A percentile compares a stretch with the other conserved stretches of the same genome.
These are phyloP conservation scores for Paxillus involutus DNA, from an alignment of 768 basidiomycete species.

Conservation along the genomic window DNA sequence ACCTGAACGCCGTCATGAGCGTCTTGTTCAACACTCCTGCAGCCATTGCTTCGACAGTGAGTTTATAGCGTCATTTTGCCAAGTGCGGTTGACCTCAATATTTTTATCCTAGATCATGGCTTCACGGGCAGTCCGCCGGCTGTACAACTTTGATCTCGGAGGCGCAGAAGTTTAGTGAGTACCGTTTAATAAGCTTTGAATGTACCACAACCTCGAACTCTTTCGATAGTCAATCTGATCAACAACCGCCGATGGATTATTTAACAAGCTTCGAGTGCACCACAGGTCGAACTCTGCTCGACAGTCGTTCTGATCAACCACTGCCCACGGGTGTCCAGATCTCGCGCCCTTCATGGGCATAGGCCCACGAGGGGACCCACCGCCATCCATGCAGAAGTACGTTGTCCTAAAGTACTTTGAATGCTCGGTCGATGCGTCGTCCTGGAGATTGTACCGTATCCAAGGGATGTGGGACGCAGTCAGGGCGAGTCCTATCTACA, in stretches of 20 bases:
- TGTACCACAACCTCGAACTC: neutral
- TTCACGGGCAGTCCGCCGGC: constrained; percentile 57
- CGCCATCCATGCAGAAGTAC: constrained; percentile 36
- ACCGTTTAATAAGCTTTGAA: neutral
- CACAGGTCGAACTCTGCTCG: too few species aligned
- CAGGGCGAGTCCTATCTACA: constrained; percentile 69
- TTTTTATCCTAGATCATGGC: constrained; percentile 47
- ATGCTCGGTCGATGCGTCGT: neutral
- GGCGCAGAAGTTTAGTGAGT: constrained; percentile 31
- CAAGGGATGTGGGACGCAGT: constrained; percentile 53
- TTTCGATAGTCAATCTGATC: constrained; percentile 15
- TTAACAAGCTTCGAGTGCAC: too few species aligned
- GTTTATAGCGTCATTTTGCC: constrained; percentile 18
- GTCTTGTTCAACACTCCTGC: constrained; percentile 68
- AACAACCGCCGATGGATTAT: too few species aligned
- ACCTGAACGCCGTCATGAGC: constrained; percentile 67
- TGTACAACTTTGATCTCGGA: too few species aligned
- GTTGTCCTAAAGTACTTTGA: constrained; percentile 17
- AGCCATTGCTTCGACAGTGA: constrained; percentile 51
- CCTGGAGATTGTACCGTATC: neutral
- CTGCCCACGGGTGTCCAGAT: too few species aligned
- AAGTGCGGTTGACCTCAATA: too few species aligned
- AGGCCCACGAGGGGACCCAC: constrained; percentile 16
- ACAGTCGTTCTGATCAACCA: too few species aligned
- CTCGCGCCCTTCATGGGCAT: too few species aligned